A percentile compares a stretch with the other conserved stretches of the same genome.
Evolutionary conservation across 345 rosid species (phyloP).

Genomic region (Bruguiera sexangula): DNA sequence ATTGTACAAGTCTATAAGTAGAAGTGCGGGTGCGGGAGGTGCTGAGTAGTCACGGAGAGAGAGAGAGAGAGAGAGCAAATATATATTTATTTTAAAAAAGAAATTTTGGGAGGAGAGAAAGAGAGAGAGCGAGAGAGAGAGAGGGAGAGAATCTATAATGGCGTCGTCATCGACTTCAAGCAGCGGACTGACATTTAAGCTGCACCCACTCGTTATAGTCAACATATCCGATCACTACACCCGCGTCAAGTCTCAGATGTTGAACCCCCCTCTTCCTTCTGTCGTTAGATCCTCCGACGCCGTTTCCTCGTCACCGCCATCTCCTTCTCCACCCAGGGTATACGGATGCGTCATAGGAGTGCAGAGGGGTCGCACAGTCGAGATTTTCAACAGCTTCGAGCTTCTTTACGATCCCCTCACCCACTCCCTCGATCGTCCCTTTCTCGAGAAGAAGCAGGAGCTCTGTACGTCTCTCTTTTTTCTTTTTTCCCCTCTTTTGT

Average conservation of each 20-base stretch:
- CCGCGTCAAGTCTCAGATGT: slow-evolving; percentile 56
- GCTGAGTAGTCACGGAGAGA: too few relatives aligned
- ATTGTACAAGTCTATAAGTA: too few relatives aligned
- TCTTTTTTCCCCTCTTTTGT: background rate
- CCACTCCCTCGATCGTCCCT: slow-evolving; percentile 72
- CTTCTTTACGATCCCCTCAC: slow-evolving; percentile 67
- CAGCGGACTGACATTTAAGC: slow-evolving; percentile 96
- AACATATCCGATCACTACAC: slow-evolving; percentile 95
- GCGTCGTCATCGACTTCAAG: slow-evolving; percentile 88
- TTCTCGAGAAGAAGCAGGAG: slow-evolving; percentile 97
- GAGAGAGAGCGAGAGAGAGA: background rate
- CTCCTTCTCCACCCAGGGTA: slow-evolving; percentile 50
- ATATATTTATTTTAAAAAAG: too few relatives aligned
- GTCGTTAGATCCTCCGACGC: slow-evolving; percentile 19
- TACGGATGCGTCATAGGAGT: slow-evolving; percentile 93
- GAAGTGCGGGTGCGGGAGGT: too few relatives aligned
- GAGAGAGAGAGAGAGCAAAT: too few relatives aligned
- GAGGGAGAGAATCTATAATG: slow-evolving; percentile 28
- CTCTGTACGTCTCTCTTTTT: slow-evolving; percentile 46
- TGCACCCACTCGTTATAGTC: slow-evolving; percentile 86
- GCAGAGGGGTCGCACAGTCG: slow-evolving; percentile 90
- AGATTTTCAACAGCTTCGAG: slow-evolving; percentile 98
- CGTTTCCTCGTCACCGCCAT: slow-evolving; percentile 24
- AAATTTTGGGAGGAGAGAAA: background rate
- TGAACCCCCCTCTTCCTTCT: slow-evolving; percentile 35